Evolutionary conservation across 1,139 yeast species (phyloP), one percentile per base, ranked within the genome.

Genomic region (Suhomyces atakaporum): DNA sequence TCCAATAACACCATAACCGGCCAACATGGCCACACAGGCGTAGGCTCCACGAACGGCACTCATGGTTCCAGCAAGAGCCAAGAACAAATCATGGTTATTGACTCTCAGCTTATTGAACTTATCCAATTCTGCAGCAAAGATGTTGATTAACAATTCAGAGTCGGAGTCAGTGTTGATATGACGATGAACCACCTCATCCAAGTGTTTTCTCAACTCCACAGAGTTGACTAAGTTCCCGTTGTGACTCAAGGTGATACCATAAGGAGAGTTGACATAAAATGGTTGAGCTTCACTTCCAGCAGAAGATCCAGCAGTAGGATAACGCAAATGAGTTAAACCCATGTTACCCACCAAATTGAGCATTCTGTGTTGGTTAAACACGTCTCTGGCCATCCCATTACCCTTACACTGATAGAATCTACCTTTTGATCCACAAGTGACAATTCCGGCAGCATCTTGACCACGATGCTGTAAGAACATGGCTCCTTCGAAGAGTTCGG

Each of bases 361-460:
- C 79, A 92, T 79, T 56, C 97, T 76, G 34, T 71, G 68, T 57
- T 82, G 86, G 33, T 96, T 89, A 77, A 92, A 92, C 24, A 92
- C 97, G 56, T 92, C 98, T 53, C 95, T 78, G 39, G 96, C 97
- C 97, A 94, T 88, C 46, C 99, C 99, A 62, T 89, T 92, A 50
- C 99, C 99, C 66, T 92, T 92, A 65, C 97, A 92, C 66, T 92
- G 97, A 67, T 88, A 90, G 40, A 94, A 75, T 42, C 98, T 75
- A 47, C 98, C 99, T 47, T 90, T 81, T 34, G 86, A 71, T 35
- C 97, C 98, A 63, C 97, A 89, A 9, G 98, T 94, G 27, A 88
- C 94, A 42, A 92, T 90, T 46, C 99, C 99, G n/a, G 97, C 97
- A 9, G 99, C 99, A 62, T 92, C 99, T 65, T 92, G 99, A 31